Base-by-base conservation (phyloP, 768 basidiomycete genomes). In the Mycena galopus region DNA sequence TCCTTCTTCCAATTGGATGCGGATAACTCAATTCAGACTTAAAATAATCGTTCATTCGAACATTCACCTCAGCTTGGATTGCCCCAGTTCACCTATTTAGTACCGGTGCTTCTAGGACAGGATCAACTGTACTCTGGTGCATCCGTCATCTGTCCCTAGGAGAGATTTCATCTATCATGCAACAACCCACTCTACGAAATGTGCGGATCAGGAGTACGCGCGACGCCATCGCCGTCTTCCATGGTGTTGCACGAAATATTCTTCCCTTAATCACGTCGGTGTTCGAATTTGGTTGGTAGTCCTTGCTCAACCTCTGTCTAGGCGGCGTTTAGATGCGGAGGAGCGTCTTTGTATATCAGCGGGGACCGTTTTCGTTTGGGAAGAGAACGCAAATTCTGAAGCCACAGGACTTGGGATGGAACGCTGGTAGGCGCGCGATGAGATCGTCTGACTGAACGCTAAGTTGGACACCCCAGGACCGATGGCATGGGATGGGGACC, bases 401-500 rank as follows among this genome's bases (percentile, higher is more conserved):
- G 87, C 87, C 33, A 93, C 93, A 12, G 94, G 94, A 17, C 88
- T 94, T 57, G 94, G 94, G 42, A 96, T 96, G 92, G 94, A 95
- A 76, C 87, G 74, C 14, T 72, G 66, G 66, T 62, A 56, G 21
- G 67, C 59, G 21, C 27, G 0, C 14, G 29, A 44, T n/a, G 19
- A 19, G 33, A 35, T 47, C 44, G 37, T 25, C 14, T 23, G 10
- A 27, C 30, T 23, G 10, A n/a, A 57, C 23, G 35, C 35, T n/a
- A 44, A 58, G n/a, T 51, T 33, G 11, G 29, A 42, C 44, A 19
- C 29, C 7, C n/a, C 30, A 75, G 74, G 74, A 75, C 71, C 10
- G 94, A 81, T 94, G 94, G 92, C 90, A 77, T 94, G 88, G 92
- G 93, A 57, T 95, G 94, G 94, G 93, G 93, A 33, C 93, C 94